A percentile compares a stretch with the other conserved stretches of the same genome.
Conservation (phyloP, 805 yeast species). For the Osmozyma mogii region DNA sequence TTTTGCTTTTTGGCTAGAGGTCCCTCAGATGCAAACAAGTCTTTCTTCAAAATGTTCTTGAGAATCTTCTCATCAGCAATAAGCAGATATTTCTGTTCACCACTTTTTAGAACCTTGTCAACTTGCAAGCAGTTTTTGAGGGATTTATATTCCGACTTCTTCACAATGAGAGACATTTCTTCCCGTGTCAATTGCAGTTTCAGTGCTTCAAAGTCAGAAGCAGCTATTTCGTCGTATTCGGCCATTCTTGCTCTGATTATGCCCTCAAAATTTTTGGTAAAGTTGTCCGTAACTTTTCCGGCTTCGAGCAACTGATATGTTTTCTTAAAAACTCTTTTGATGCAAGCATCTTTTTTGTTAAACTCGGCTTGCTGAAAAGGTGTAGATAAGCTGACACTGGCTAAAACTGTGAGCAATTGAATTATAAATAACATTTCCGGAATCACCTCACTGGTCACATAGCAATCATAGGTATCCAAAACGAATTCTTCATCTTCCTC, state of each 20-base stretch:
- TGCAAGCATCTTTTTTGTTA: conserved; percentile 12
- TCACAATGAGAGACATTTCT: conserved; percentile 47
- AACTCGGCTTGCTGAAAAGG: conserved; percentile 19
- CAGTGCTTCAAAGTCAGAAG: conserved; percentile 11
- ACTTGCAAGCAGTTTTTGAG: conserved; percentile 33
- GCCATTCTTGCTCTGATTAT: conserved; percentile 29
- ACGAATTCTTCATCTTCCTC: conserved; percentile 35
- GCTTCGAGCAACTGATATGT: conserved; percentile 53
- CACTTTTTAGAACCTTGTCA: conserved; percentile 17
- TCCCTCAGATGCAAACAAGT: conserved; percentile 13
- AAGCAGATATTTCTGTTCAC: conserved; percentile 24
- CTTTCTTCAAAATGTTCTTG: conserved; percentile 50
- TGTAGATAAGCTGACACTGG: conserved; percentile 17
- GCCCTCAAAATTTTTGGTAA: conserved; percentile 20
- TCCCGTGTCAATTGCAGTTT: conserved; percentile 11
- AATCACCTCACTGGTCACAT: conserved; percentile 45
- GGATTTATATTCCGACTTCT: conserved; percentile 49
- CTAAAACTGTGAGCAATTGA: conserved; percentile 39
- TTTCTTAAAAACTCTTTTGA: conserved; percentile 49
- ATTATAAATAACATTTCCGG: conserved; percentile 52
- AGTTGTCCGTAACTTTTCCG: conserved; percentile 36
- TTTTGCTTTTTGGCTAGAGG: conserved; percentile 13
- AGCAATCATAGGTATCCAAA: conserved; percentile 58
- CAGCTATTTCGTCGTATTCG: conserved; percentile 41
- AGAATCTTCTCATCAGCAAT: conserved; percentile 55